phyloP scores from a whole-genome alignment of 371 early-diverging fungal genomes.

The Basidiobolus meristosporus region DNA sequence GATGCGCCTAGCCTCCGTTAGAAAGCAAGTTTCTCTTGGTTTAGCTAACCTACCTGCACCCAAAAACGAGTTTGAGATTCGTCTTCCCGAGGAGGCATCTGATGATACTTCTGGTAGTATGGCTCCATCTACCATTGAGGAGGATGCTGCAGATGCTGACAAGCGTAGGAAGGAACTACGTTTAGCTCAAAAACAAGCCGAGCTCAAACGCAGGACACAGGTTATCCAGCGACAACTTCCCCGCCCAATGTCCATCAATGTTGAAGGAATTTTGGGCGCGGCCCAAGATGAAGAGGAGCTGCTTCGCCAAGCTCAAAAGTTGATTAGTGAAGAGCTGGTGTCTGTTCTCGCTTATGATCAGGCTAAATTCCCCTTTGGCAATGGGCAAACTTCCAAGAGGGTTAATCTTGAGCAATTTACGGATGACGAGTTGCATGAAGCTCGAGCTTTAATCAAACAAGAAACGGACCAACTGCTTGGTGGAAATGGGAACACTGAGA shows the following conservation, averaged over 20 bases:
- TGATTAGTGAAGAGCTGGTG: conserved; percentile 45
- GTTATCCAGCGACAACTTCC: conserved; percentile 61
- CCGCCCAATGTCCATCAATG: conserved; percentile 33
- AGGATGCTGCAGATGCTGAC: conserved; percentile 48
- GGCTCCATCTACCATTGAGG: not conserved
- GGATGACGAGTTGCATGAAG: conserved; percentile 10
- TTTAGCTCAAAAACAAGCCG: conserved; percentile 14
- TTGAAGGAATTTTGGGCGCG: conserved; percentile 2
- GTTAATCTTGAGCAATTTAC: conserved; percentile 24
- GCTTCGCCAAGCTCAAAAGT: not conserved
- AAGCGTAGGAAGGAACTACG: conserved; percentile 21
- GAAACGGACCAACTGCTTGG: conserved; percentile 10
- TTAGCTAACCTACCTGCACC: conserved; percentile 67
- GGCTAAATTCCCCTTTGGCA: conserved; percentile 42
- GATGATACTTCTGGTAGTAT: conserved; percentile 11
- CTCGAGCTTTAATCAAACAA: conserved; percentile 18
- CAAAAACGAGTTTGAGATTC: conserved; percentile 84
- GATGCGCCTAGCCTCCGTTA: conserved; percentile 23
- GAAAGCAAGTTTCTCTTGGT: conserved; percentile 23
- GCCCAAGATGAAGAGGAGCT: not conserved
- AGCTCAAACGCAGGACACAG: conserved; percentile 6
- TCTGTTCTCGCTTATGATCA: conserved; percentile 43
- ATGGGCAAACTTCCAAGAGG: conserved; percentile 17
- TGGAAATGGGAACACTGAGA: conserved; percentile 6
- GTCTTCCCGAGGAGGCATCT: conserved; percentile 55